These are phyloP conservation scores for Eimeria praecox DNA, from an alignment of 169 alveolate species.

Conservation along the genomic window DNA sequence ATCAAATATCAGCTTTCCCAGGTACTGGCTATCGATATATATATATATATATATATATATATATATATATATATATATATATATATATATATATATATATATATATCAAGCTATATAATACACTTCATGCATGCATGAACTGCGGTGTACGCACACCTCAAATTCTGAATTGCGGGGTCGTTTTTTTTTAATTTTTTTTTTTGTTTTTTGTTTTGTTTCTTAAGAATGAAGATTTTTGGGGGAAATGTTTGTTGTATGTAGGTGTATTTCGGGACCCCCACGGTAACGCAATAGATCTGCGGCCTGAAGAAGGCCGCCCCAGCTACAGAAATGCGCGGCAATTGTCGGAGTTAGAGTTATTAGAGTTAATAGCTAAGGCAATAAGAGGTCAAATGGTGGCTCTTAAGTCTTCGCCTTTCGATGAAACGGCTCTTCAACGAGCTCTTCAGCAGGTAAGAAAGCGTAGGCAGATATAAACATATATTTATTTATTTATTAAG, in stretches of 20 bases:
- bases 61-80: too few species aligned
- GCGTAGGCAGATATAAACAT: too few species aligned
- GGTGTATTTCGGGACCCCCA: constrained; percentile 91
- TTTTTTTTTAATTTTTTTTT: too few species aligned
- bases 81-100: too few species aligned
- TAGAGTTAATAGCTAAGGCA: constrained; percentile 88
- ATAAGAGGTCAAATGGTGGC: constrained; percentile 88
- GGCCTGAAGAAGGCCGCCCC: constrained; percentile 93
- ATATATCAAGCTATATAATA: too few species aligned
- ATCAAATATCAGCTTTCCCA: constrained; percentile 89
- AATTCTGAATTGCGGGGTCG: too few species aligned
- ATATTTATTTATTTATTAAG: too few species aligned
- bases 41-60: too few species aligned
- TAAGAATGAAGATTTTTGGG: background rate
- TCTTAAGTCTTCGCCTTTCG: constrained; percentile 83
- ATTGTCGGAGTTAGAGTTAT: constrained; percentile 85
- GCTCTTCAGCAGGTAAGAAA: constrained; percentile 70
- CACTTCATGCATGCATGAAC: too few species aligned
- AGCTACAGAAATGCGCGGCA: constrained; percentile 88
- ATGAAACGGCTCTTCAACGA: constrained; percentile 68
- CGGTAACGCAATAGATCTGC: constrained; percentile 92
- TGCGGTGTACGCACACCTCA: background rate
- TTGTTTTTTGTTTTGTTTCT: too few species aligned
- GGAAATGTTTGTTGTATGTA: background rate
- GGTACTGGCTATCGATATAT: constrained; percentile 70